Base-by-base conservation (phyloP, 1,284 basidiomycete species). In the Melampsora larici-populina region DNA sequence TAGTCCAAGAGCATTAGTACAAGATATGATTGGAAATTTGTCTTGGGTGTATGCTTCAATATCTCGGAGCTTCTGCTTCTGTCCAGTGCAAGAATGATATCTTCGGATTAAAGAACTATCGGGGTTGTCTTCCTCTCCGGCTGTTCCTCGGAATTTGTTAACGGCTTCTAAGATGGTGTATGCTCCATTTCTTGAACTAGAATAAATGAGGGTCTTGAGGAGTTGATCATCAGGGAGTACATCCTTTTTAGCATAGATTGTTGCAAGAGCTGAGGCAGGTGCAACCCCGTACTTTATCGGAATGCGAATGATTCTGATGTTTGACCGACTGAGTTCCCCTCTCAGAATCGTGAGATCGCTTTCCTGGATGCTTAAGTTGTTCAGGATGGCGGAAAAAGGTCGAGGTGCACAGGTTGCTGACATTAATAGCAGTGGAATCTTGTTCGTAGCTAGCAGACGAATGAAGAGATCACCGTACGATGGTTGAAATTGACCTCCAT, bases 1-100 rank as follows among this genome's bases (percentile, higher is more conserved):
- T 33, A 70, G 33, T 29, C 68, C 68, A 5, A 70, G 49, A 13
- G 68, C 68, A 48, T 36, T 70, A 1, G 68, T 70, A 11, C 49
- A 31, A 6, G 49, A 70, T 1, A 70, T 70, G 2, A 70, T 55
- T 11, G 68, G 24, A 11, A 70, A 55, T 1, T 55, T 58, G 21
- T n/a, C 46, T 13, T 15, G 9, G 24, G 26, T 55, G 43, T 43
- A 67, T 15, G 40, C 65, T 7, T 40, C 7, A 11, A 67, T 43
- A 3, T 43, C 11, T n/a, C 48, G 36, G 5, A 11, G 36, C 31
- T 67, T 67, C 36, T 31, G 36, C 8, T 15, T 26, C 3, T 36
- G 4, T 6, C 65, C 36, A n/a, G 65, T n/a, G n/a, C n/a, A n/a
- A n/a, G n/a, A n/a, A n/a, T n/a, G n/a, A n/a, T n/a, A n/a, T n/a